These are phyloP conservation scores for Colletotrichum coccodes DNA, from an alignment of 2,329 filamentous ascomycete species.

Conservation along the genomic window DNA sequence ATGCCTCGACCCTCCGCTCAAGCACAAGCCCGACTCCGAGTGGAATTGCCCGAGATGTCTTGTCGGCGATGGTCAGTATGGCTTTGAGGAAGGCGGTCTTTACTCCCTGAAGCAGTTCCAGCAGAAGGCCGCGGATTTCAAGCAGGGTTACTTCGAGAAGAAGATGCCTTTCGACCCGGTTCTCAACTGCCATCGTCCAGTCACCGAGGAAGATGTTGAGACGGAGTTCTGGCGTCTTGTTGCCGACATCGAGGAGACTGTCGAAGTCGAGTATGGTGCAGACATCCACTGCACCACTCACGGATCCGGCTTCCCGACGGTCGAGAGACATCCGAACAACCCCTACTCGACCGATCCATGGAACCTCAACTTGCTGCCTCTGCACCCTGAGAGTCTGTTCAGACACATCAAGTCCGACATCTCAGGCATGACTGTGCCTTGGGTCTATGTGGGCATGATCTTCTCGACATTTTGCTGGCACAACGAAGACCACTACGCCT, in stretches of 20 bases:
- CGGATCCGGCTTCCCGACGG: slow-evolving; percentile 94
- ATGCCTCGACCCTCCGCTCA: slow-evolving; percentile 89
- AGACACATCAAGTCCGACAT: slow-evolving; percentile 98
- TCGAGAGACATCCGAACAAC: slow-evolving; percentile 89
- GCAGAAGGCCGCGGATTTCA: slow-evolving; percentile 94
- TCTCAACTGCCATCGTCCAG: slow-evolving; percentile 80
- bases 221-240: slow-evolving; percentile 97
- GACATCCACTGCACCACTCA: slow-evolving; percentile 99
- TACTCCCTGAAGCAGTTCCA: slow-evolving; percentile 97
- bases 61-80: slow-evolving; percentile 95
- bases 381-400: slow-evolving; percentile 92
- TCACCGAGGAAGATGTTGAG: slow-evolving; percentile 96
- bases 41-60: slow-evolving; percentile 98
- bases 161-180: slow-evolving; percentile 90
- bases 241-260: slow-evolving; percentile 91
- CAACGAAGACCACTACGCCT: slow-evolving; percentile 97
- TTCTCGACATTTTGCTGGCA: slow-evolving; percentile 99
- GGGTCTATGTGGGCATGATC: slow-evolving; percentile 99
- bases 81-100: slow-evolving; percentile 94
- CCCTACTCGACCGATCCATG: slow-evolving; percentile 90
- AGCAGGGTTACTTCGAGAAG: slow-evolving; percentile 90
- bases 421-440: slow-evolving; percentile 98
- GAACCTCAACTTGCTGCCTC: slow-evolving; percentile 94
- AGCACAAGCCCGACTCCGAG: slow-evolving; percentile 81
- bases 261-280: slow-evolving; percentile 97